Base-by-base conservation (phyloP, 257 asterid genomes). In the Solanum piurae region DNA sequence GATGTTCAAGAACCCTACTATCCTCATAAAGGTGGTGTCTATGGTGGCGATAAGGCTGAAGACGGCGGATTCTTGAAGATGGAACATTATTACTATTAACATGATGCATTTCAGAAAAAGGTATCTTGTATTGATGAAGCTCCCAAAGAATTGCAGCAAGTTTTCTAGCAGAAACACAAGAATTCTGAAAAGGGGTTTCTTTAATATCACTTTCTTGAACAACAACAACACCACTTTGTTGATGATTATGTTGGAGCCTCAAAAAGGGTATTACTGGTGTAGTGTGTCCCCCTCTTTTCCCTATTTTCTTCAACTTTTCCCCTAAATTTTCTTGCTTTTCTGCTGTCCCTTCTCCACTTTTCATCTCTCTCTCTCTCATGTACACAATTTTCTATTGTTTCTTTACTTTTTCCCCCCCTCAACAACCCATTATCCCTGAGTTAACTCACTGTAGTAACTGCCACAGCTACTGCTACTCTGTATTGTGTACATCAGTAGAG, bases 81-180 rank as follows among this genome's bases (percentile, higher is more conserved):
- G 91, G 91, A 72, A 25, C 88, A 69, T 86, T 87, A 64, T 64
- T 89, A 76, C 12, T 13, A 76, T 7, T 76, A 76, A 25, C 55
- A 76, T 72, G 91, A 88, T 94, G 92, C 99, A 97, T 97, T 86
- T 89, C 89, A 37, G 89, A 88, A 76, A 94, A 91, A 2, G 94
- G 94, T 4, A 87, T 92, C 58, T 91, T 92, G 92, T 92, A 92
- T 1, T 93, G 95, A 88, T 93, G 89, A 85, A 95, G 94, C 52
- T 95, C 98, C 98, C 99, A 97, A 83, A 93, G 93, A 68, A 93
- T 86, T 82, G 99, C 98, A 71, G 94, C 99, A 86, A 97, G 96
- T 89, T 95, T 95, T 89, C 99, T 95, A 2, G 95, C 96, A 86
- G 98, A 95, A 91, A 92, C 89, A 84, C 64, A 0, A 89, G 94